These are phyloP conservation scores for Candida ipomoeae DNA, from an alignment of 805 yeast genomes.

Conservation along the genomic window DNA sequence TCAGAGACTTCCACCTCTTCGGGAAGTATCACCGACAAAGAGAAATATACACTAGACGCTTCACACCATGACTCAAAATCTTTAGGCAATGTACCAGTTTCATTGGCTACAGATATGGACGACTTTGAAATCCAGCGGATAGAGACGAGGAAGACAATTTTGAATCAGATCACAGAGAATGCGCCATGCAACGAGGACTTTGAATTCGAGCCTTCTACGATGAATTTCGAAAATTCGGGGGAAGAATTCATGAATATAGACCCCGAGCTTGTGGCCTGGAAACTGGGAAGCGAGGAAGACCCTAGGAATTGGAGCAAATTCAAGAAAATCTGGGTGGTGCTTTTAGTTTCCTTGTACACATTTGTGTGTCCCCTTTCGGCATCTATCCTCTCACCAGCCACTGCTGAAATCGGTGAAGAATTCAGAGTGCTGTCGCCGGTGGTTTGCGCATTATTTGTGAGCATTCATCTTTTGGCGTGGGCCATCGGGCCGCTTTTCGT, in stretches of 20 bases:
- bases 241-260: conserved; percentile 30
- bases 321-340: conserved; percentile 21
- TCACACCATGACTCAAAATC: background rate
- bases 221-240: conserved; percentile 29
- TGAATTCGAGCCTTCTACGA: conserved; percentile 19
- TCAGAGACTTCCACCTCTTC: background rate
- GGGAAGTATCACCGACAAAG: background rate
- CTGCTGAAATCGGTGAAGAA: conserved; percentile 25
- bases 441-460: conserved; percentile 29
- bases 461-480: conserved; percentile 37
- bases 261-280: conserved; percentile 38
- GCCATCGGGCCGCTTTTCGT: conserved; percentile 38
- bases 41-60: background rate
- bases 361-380: conserved; percentile 40
- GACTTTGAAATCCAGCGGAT: conserved; percentile 27
- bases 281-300: conserved; percentile 28
- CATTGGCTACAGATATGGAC: background rate
- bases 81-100: background rate
- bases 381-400: conserved; percentile 37
- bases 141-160: conserved; percentile 29
- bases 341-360: conserved; percentile 33
- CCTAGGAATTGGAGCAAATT: conserved; percentile 33
- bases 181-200: background rate
- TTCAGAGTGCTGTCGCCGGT: conserved; percentile 25
- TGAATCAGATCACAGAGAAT: conserved; percentile 18